Base-by-base conservation (phyloP, 352 stramenopile genomes). In the Globisporangium solare region DNA sequence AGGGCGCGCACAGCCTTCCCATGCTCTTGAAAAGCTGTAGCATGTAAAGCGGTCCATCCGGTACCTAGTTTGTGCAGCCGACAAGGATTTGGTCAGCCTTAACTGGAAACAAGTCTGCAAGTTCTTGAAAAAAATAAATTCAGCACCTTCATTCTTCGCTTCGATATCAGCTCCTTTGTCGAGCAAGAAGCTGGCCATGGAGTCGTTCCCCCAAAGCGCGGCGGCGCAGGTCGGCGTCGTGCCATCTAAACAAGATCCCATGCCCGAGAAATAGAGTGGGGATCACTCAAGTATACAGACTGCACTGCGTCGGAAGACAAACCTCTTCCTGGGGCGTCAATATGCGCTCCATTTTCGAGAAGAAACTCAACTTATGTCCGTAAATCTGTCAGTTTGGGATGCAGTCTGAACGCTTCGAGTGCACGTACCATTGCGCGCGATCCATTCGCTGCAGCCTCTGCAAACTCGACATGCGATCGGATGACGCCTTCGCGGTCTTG, bases 11-110 rank as follows among this genome's bases (percentile, higher is more conserved):
- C 74, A 3, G 83, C 72, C 48, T 86, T 82, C 11, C 76, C 76
- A 27, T 89, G 79, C 21, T 87, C 76, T 68, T 87, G 76, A 54
- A 87, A 89, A 3, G 76, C 69, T 32, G 78, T 76, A 3, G 78
- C 78, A 48, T 88, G 76, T 35, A 87, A 47, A n/a, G 74, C 74
- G 51, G 79, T 89, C 74, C 79, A 89, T 6, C 65, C 70, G 0
- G 76, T 89, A 2, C 79, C 75, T 88, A 63, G 17, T n/a, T 40
- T 15, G 48, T 20, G 47, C 24, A 15, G 18, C n/a, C 12, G 39
- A 43, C 12, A n/a, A 43, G 39, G 13, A 43, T n/a, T 43, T 15
- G 39, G 15, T 60, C 27, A 35, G 27, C 5, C 5, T 10, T 10
- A 6, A 6, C 7, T 35, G 27, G 27, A 35, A 7, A 10, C 27